Base-by-base conservation (phyloP, 108 stramenopile species). In the Tribonema minus region DNA sequence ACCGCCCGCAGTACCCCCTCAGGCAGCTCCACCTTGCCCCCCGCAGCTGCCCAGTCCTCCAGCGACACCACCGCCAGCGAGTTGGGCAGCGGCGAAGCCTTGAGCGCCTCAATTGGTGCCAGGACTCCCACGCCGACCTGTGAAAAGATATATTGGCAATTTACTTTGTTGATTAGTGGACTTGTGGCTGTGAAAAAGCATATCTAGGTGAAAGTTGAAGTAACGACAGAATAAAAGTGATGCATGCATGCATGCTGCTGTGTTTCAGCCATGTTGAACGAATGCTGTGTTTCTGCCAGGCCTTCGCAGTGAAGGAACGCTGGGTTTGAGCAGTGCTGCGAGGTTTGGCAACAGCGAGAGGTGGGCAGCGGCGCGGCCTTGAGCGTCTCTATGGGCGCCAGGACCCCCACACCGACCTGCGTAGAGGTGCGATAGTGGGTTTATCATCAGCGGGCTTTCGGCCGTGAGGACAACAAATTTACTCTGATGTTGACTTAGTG, bases 41-140 rank as follows among this genome's bases (percentile, higher is more conserved):
- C 37, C 40, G 70, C 25, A 15, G 60, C 38, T 29, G 62, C 37
- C 37, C 91, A 92, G 38, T 94, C 92, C 7, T 85, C 80, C 15
- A 96, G 86, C 40, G 83, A 85, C 83, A 92, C 87, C 3, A 95
- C 89, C 31, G 96, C 94, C 40, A 93, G 90, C 26, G 94, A 90
- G 71, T 95, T 93, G 26, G 91, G 92, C 61, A 96, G 64, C 38
- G 94, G 94, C 66, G 90, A 88, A 38, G 40, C 78, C 28, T 38
- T 33, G 25, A 96, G 87, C 71, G 91, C 92, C 38, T 82, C 91
- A 3, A 90, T 88, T 25, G 93, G 93, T 12, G 92, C 93, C 76
- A 96, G 79, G 4, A 95, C 91, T 40, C 94, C 94, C 81, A 93
- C 89, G 30, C 88, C 92, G 30, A 91, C 73, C 73, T 75, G 31